These are phyloP conservation scores for Calvatia gigantea DNA, from an alignment of 768 basidiomycete genomes.

Conservation along the genomic window DNA sequence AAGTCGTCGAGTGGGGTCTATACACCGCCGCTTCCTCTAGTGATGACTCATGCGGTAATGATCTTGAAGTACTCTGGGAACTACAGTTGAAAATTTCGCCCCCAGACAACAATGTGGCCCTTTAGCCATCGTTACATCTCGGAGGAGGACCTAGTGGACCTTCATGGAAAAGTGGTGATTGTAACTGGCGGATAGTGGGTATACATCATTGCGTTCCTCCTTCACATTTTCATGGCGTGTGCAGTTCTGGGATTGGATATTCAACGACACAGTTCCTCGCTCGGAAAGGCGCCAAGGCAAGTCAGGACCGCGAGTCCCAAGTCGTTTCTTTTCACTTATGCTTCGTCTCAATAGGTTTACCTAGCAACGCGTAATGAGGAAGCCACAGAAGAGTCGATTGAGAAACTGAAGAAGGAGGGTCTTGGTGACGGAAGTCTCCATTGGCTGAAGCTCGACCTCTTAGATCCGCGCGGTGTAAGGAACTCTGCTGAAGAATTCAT, in stretches of 20 bases:
- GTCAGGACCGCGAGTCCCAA: background rate
- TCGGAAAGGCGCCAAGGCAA: slow-evolving; percentile 11
- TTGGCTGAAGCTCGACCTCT: slow-evolving; percentile 51
- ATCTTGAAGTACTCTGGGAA: too few species aligned
- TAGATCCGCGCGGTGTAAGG: slow-evolving; percentile 44
- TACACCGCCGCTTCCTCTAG: too few species aligned
- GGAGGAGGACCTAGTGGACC: slow-evolving; percentile 35
- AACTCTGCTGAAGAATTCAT: slow-evolving; percentile 46
- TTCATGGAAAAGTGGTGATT: slow-evolving; percentile 39
- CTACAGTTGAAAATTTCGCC: too few species aligned
- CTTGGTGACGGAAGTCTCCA: slow-evolving; percentile 44
- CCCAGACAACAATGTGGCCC: too few species aligned
- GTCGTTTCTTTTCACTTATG: background rate
- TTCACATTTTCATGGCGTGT: too few species aligned
- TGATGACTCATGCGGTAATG: too few species aligned
- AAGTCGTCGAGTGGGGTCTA: too few species aligned
- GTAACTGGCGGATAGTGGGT: slow-evolving; percentile 46
- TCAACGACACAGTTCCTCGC: slow-evolving; percentile 10
- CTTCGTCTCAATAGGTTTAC: slow-evolving; percentile 6
- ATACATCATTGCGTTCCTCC: background rate
- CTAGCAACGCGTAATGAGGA: slow-evolving; percentile 11
- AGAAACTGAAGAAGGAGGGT: slow-evolving; percentile 37
- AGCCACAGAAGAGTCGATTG: slow-evolving; percentile 9
- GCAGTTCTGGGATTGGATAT: slow-evolving; percentile 10
- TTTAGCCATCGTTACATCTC: too few species aligned